Conservation (phyloP, 2,329 filamentous ascomycete genomes). For the Xylaria sp. region DNA sequence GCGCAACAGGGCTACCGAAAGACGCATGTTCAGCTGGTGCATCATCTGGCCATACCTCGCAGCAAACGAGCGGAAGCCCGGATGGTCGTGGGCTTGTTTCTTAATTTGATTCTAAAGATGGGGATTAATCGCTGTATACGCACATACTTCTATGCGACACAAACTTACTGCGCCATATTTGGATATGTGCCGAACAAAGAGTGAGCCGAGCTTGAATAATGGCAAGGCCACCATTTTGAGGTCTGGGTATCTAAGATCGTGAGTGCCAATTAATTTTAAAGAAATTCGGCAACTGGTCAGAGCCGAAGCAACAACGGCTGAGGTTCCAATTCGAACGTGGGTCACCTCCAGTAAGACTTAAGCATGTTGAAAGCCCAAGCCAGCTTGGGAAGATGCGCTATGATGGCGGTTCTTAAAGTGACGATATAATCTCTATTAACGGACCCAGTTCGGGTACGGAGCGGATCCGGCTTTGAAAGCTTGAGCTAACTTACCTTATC, state of each 20-base stretch:
- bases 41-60: constrained; percentile 72
- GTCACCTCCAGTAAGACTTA: constrained; percentile 1
- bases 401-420: constrained; percentile 12
- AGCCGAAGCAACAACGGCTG: background rate
- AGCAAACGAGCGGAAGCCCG: constrained; percentile 68
- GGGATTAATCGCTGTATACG: constrained; percentile 24
- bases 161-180: constrained; percentile 74
- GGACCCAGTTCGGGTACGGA: background rate
- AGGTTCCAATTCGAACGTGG: constrained; percentile 5
- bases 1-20: constrained; percentile 69
- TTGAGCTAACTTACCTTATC: background rate
- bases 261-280: background rate
- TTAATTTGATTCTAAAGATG: constrained; percentile 71
- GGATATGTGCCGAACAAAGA: constrained; percentile 73
- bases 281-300: constrained; percentile 1
- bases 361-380: constrained; percentile 24
- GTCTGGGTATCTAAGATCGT: constrained; percentile 29
- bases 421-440: constrained; percentile 3
- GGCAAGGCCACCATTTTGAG: constrained; percentile 74
- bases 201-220: constrained; percentile 73
- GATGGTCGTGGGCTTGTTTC: constrained; percentile 72
- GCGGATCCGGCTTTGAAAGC: constrained; percentile 1
- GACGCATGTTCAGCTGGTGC: constrained; percentile 74
- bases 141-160: constrained; percentile 2
- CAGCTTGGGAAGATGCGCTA: constrained; percentile 14